A percentile compares a stretch with the other conserved stretches of the same genome.
Conservation (phyloP, 2,329 filamentous ascomycete species). For the Mariannaea elegans region DNA sequence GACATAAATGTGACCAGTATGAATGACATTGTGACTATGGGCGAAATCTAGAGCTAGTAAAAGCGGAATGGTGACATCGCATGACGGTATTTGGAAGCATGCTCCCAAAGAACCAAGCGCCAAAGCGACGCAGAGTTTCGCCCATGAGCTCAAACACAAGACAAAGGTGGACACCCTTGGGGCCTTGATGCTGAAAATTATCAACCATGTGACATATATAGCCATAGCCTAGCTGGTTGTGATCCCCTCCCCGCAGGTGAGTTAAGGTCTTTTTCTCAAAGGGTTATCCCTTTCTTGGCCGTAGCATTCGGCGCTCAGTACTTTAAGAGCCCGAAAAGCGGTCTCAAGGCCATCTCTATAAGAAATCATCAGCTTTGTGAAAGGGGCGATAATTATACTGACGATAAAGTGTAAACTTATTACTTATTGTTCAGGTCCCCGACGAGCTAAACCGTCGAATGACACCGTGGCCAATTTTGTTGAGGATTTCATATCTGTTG, state of each 20-base stretch:
- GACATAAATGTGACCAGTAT: constrained; percentile 25
- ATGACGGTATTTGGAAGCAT: constrained; percentile 26
- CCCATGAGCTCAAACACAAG: constrained; percentile 44
- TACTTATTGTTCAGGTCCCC: constrained; percentile 13
- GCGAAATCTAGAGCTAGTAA: constrained; percentile 31
- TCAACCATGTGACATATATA: constrained; percentile 29
- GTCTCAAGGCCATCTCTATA: constrained; percentile 16
- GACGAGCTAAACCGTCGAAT: constrained; percentile 33
- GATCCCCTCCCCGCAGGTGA: constrained; percentile 23
- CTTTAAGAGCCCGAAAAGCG: constrained; percentile 39
- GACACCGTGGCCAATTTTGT: constrained; percentile 30
- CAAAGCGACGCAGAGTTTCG: constrained; percentile 33
- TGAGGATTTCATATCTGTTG: constrained; percentile 21
- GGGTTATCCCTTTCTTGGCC: constrained; percentile 5
- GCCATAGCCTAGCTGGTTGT: background rate
- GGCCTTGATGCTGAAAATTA: constrained; percentile 41
- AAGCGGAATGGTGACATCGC: constrained; percentile 28
- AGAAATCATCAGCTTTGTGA: background rate
- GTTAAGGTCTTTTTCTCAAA: constrained; percentile 33
- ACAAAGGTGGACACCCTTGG: constrained; percentile 44
- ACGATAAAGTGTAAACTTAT: constrained; percentile 1
- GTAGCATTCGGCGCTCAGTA: constrained; percentile 34
- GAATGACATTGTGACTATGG: constrained; percentile 32
- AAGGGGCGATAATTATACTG: background rate
- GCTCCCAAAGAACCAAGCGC: constrained; percentile 17